Evolutionary conservation across 768 basidiomycete species (phyloP).

Genomic region (Suillus paluster): DNA sequence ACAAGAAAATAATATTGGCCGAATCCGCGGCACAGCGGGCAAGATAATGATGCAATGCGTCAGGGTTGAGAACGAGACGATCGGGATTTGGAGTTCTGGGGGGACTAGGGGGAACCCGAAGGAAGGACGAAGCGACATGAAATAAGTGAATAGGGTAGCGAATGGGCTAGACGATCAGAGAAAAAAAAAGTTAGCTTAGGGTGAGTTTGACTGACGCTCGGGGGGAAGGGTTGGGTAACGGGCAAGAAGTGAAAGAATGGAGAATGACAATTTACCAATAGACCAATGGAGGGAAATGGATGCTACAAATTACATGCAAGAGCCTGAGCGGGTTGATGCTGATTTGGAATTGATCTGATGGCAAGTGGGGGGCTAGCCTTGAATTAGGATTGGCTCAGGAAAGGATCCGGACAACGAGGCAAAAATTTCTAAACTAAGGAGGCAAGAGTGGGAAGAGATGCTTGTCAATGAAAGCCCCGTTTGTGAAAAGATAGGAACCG

Average conservation of each 20-base stretch:
- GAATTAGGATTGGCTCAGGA: conserved; percentile 17
- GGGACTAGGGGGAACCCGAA: conserved; percentile 5
- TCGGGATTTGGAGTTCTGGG: conserved; percentile 9
- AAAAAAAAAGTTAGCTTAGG: neutral
- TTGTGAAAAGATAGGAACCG: conserved; percentile 17
- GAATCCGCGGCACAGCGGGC: conserved; percentile 31
- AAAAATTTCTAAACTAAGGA: conserved; percentile 8
- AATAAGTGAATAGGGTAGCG: conserved; percentile 34
- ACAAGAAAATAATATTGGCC: conserved; percentile 17
- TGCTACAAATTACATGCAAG: conserved; percentile 8
- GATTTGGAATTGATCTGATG: conserved; percentile 11
- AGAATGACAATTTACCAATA: conserved; percentile 3
- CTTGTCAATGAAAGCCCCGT: conserved; percentile 30
- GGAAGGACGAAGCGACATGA: conserved; percentile 22
- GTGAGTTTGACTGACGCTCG: neutral
- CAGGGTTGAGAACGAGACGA: conserved; percentile 21
- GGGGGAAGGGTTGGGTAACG: conserved; percentile 30
- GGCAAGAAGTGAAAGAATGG: conserved; percentile 17
- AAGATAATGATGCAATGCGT: conserved; percentile 21
- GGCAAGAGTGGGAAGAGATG: conserved; percentile 26
- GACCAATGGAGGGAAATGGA: conserved; percentile 10
- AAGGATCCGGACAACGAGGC: conserved; percentile 15
- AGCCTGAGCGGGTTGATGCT: conserved; percentile 8
- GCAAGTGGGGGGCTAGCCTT: conserved; percentile 9
- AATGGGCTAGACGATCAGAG: conserved; percentile 11